Evolutionary conservation across 176 grass and related monocot genomes (phyloP), one percentile per base, ranked within the genome.

Genomic region (Rhynchospora tenuis): DNA sequence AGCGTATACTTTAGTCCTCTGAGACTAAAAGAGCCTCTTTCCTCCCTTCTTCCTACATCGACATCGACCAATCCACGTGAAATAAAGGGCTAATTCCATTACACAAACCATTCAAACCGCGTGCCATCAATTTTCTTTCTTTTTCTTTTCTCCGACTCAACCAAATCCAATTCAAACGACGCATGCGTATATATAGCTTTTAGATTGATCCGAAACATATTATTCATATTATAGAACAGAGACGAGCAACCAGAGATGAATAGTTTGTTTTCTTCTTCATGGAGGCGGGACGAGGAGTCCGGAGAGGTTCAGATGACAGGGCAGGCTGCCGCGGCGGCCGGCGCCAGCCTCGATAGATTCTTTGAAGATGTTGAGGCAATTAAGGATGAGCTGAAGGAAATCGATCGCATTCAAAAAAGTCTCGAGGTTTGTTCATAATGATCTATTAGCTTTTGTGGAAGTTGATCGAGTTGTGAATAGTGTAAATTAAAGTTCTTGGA

Each of bases 361-460:
- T 98, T 98, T 73, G 90, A 94, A 61, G 95, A 98, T 80, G 92
- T 98, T 65, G 95, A 98, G 87, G 92, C 90, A 0, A 85, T 95
- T 79, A 98, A 98, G 92, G 95, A 98, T 78, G 92, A 98, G 73
- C 92, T 98, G 2, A 89, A 90, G 1, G 91, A 93, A 57, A 81
- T 98, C 63, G 95, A 98, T 71, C 86, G 84, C 7, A 81, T 98
- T 89, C 95, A 98, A 71, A 73, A 17, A n/a, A 82, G 80, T 5
- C 80, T 82, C 42, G 22, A 82, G 80, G 80, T 82, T 55, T 55
- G 50, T 76, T 54, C 2, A 29, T 74, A 74, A 6, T 50, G 9
- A 10, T 51, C 23, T 54, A 2, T 3, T 27, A 52, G 26, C 1
- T 26, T 52, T 20, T 28, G 22, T 56, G 48, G 14, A 76, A 31